A percentile compares a stretch with the other conserved stretches of the same genome.
Conservation (phyloP, 2,329 filamentous ascomycete species). For the Botrytis squamosa region DNA sequence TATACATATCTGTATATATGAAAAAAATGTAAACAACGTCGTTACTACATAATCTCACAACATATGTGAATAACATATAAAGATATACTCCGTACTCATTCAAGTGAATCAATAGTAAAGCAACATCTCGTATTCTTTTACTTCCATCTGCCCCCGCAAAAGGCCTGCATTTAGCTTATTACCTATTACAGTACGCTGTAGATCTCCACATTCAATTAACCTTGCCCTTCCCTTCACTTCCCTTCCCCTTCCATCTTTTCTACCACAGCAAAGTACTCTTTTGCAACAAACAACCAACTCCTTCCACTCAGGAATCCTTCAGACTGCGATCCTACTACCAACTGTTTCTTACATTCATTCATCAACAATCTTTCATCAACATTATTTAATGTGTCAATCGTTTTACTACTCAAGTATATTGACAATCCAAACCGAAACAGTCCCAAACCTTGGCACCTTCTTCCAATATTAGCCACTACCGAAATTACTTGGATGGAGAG, state of each 20-base stretch:
- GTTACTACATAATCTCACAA: background rate
- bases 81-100: background rate
- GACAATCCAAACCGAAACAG: background rate
- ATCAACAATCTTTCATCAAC: background rate
- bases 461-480: background rate
- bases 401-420: background rate
- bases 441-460: slow-evolving; percentile 1
- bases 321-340: background rate
- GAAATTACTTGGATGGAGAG: slow-evolving; percentile 10
- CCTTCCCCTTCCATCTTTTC: background rate
- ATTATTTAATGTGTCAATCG: background rate
- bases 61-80: background rate
- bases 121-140: background rate
- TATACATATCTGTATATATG: background rate
- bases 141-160: background rate
- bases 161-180: background rate
- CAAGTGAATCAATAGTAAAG: background rate
- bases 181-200: background rate
- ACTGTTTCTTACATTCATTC: slow-evolving; percentile 3
- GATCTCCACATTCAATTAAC: slow-evolving; percentile 1
- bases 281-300: background rate
- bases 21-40: background rate
- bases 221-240: background rate
- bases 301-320: background rate
- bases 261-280: background rate